Conservation (phyloP, 202 grass and related monocot species). For the Dendrocalamus latiflorus region DNA sequence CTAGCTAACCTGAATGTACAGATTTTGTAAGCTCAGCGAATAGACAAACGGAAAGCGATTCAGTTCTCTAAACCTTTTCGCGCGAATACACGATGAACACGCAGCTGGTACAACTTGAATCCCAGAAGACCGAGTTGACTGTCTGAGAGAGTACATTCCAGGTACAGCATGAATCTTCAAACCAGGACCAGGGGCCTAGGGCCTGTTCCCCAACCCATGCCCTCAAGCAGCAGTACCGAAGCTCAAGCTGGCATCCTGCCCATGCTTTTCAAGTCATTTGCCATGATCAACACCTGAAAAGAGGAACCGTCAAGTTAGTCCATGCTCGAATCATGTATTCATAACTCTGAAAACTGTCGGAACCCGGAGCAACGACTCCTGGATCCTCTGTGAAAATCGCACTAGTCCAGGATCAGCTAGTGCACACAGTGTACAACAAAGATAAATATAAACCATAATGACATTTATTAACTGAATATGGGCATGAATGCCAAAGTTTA, state of each 20-base stretch:
- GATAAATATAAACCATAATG: too few species aligned
- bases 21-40: background rate
- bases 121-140: conserved; percentile 21
- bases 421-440: too few species aligned
- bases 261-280: conserved; percentile 13
- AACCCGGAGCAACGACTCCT: too few species aligned
- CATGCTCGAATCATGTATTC: conserved; percentile 1
- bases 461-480: too few species aligned
- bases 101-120: background rate
- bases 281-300: conserved; percentile 23
- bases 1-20: background rate
- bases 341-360: background rate
- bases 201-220: background rate
- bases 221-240: background rate
- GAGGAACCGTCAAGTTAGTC: conserved; percentile 8
- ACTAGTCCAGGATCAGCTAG: too few species aligned
- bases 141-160: conserved; percentile 26
- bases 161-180: conserved; percentile 17
- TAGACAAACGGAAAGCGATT: background rate
- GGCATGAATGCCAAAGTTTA: too few species aligned
- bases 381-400: too few species aligned
- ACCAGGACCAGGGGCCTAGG: background rate
- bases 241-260: conserved; percentile 16
- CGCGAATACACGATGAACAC: background rate
- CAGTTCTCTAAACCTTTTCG: background rate